Conservation (phyloP, 805 yeast genomes). For the Hanseniaspora taiwanica region DNA sequence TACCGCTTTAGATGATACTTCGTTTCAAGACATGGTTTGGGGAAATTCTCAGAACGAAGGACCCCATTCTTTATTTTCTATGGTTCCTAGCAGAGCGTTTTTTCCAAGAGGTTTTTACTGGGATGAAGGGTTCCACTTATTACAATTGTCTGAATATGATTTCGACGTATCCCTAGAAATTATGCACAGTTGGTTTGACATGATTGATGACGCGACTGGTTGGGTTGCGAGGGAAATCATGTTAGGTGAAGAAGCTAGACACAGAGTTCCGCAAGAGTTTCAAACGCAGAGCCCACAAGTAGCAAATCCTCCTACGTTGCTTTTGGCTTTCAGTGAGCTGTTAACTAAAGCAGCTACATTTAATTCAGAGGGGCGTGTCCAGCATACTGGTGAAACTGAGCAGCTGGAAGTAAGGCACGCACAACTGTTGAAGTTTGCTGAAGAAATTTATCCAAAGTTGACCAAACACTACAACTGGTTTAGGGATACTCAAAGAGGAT, state of each 20-base stretch:
- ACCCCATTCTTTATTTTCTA: slow-evolving; percentile 62
- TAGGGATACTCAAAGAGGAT: slow-evolving; percentile 67
- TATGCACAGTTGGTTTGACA: slow-evolving; percentile 70
- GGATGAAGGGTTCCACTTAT: slow-evolving; percentile 95
- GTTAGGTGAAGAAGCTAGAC: slow-evolving; percentile 79
- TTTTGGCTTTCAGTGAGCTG: slow-evolving; percentile 54
- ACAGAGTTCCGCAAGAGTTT: slow-evolving; percentile 75
- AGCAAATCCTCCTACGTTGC: slow-evolving; percentile 92
- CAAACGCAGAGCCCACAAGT: slow-evolving; percentile 75
- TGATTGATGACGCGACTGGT: slow-evolving; percentile 67
- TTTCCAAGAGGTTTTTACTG: slow-evolving; percentile 96
- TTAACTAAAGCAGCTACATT: slow-evolving; percentile 30
- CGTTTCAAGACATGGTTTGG: slow-evolving; percentile 34
- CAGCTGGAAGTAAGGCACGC: slow-evolving; percentile 46
- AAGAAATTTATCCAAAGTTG: slow-evolving; percentile 60
- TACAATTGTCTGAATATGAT: slow-evolving; percentile 74
- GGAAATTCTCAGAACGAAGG: slow-evolving; percentile 51
- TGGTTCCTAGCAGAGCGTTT: slow-evolving; percentile 85
- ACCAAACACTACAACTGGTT: slow-evolving; percentile 77
- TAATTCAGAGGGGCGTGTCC: slow-evolving; percentile 11
- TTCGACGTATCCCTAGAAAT: slow-evolving; percentile 70
- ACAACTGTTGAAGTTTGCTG: slow-evolving; percentile 44
- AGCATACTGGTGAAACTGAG: slow-evolving; percentile 26
- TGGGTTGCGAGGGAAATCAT: slow-evolving; percentile 97
- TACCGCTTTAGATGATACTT: slow-evolving; percentile 55